Conservation (phyloP, 2,329 filamentous ascomycete genomes). For the Scedosporium aurantiacum region DNA sequence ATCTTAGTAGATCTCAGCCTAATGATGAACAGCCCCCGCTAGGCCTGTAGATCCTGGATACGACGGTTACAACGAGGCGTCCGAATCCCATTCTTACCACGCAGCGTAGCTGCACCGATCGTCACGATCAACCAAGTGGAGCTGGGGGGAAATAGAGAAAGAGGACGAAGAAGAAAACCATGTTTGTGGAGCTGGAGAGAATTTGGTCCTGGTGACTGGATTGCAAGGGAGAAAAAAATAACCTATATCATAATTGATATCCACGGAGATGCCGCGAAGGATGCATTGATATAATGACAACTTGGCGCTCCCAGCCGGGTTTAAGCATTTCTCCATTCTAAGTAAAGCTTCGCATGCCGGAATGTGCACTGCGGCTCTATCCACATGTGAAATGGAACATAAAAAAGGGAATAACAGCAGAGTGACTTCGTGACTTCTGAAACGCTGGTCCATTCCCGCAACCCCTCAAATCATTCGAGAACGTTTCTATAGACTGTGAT, state of each 20-base stretch:
- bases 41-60: background rate
- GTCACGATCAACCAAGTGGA: background rate
- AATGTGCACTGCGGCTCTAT: conserved; percentile 1
- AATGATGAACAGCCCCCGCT: background rate
- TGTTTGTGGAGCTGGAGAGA: no score
- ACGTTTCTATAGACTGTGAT: background rate
- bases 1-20: background rate
- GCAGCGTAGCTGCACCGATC: background rate
- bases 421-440: background rate
- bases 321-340: background rate
- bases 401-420: background rate
- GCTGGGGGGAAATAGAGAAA: background rate
- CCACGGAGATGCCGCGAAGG: background rate
- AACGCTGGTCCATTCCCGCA: background rate
- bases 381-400: background rate
- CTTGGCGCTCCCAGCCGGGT: background rate
- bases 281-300: background rate
- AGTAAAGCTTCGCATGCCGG: background rate
- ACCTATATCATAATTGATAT: background rate
- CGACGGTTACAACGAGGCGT: conserved; percentile 4
- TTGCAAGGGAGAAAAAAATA: background rate
- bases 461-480: conserved; percentile 5
- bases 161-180: no score
- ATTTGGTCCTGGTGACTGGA: no score
- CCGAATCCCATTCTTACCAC: background rate